These are phyloP conservation scores for Trichomonascus vanleenenianus DNA, from an alignment of 805 yeast genomes.

Conservation along the genomic window DNA sequence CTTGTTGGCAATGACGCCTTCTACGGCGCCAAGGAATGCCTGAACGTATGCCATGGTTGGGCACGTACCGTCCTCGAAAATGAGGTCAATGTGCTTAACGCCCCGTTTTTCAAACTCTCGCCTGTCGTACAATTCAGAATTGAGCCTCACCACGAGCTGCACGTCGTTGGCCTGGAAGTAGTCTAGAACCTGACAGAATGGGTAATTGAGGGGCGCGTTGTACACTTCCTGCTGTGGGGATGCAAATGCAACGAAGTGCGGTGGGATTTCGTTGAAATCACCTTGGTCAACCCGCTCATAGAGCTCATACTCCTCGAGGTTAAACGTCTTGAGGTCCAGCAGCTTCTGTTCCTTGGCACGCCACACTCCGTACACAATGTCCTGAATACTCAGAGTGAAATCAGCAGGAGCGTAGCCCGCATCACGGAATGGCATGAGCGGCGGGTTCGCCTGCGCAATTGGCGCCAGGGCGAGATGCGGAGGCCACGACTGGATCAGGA, in stretches of 20 bases:
- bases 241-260: constrained; percentile 95
- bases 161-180: constrained; percentile 70
- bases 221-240: constrained; percentile 58
- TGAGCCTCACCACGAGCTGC: constrained; percentile 82
- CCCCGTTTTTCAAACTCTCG: constrained; percentile 74
- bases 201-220: constrained; percentile 21
- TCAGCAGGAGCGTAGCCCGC: constrained; percentile 97
- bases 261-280: constrained; percentile 84
- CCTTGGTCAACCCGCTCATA: constrained; percentile 97
- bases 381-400: constrained; percentile 88
- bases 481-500: constrained; percentile 93
- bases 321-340: constrained; percentile 77
- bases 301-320: constrained; percentile 88
- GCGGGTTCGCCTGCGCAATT: constrained; percentile 82
- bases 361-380: constrained; percentile 94
- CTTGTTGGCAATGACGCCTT: constrained; percentile 72
- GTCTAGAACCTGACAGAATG: constrained; percentile 68
- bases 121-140: constrained; percentile 84
- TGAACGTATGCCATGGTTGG: constrained; percentile 91
- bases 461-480: constrained; percentile 98
- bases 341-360: constrained; percentile 89
- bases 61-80: constrained; percentile 97
- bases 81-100: constrained; percentile 88
- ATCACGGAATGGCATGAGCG: constrained; percentile 90
- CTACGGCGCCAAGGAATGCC: constrained; percentile 91